Evolutionary conservation across 1,284 basidiomycete genomes (phyloP).

Genomic region (Fomitopsis schrenkii): DNA sequence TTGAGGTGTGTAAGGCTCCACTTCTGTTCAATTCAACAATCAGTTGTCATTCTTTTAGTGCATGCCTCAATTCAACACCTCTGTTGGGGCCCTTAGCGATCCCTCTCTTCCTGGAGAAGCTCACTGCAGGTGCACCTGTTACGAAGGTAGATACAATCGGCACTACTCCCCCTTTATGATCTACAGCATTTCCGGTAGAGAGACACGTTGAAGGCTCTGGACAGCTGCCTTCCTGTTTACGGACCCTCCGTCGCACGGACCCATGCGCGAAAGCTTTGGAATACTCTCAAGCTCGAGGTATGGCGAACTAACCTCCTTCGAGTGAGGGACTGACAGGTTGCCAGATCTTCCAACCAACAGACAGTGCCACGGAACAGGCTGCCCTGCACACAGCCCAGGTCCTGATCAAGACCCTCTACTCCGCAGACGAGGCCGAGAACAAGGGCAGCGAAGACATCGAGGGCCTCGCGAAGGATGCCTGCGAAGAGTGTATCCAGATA

Average conservation of each 20-base stretch:
- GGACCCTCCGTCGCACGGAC: conserved; percentile 59
- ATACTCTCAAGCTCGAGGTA: conserved; percentile 84
- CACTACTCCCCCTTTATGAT: not conserved
- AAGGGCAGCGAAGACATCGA: conserved; percentile 38
- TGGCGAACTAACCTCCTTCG: not conserved
- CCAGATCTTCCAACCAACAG: conserved; percentile 89
- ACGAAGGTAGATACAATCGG: conserved; percentile 64
- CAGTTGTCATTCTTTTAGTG: conserved; percentile 17
- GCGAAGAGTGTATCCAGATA: conserved; percentile 75
- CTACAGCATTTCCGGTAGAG: conserved; percentile 41
- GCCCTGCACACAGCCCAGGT: conserved; percentile 69
- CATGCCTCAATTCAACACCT: conserved; percentile 77
- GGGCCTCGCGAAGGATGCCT: conserved; percentile 68
- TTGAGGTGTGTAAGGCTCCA: conserved; percentile 48
- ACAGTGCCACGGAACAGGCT: conserved; percentile 65
- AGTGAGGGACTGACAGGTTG: not conserved
- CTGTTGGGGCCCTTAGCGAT: conserved; percentile 83
- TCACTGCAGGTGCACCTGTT: conserved; percentile 76
- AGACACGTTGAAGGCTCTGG: conserved; percentile 78
- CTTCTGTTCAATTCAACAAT: not conserved
- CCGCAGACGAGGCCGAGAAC: conserved; percentile 28
- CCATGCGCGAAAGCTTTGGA: conserved; percentile 79
- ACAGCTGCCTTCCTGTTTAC: conserved; percentile 78
- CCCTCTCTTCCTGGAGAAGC: conserved; percentile 90
- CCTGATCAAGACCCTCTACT: conserved; percentile 72